These are phyloP conservation scores for Tricladium varicosporioides DNA, from an alignment of 2,329 filamentous ascomycete species.

Conservation along the genomic window DNA sequence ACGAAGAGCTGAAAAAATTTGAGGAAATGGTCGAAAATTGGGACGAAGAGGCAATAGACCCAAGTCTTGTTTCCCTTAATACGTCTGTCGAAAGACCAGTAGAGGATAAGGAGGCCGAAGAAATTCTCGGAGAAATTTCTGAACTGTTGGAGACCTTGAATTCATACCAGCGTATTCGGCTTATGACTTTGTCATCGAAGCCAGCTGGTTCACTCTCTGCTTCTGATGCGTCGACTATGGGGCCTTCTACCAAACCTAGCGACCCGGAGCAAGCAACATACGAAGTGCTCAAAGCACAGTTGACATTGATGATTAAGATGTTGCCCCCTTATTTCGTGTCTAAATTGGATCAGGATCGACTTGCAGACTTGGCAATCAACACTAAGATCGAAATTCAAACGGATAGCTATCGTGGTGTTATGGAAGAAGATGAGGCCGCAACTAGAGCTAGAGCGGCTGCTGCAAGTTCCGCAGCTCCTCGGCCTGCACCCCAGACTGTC, in stretches of 20 bases:
- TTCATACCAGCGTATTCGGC: slow-evolving; percentile 77
- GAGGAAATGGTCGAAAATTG: slow-evolving; percentile 56
- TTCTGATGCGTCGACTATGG: slow-evolving; percentile 50
- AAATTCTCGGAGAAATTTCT: slow-evolving; percentile 69
- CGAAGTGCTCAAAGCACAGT: slow-evolving; percentile 49
- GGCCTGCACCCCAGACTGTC: slow-evolving; percentile 18
- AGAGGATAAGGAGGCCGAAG: slow-evolving; percentile 62
- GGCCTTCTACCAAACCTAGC: slow-evolving; percentile 64
- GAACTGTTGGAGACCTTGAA: slow-evolving; percentile 74
- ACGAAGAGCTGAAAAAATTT: slow-evolving; percentile 38
- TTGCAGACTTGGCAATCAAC: slow-evolving; percentile 52
- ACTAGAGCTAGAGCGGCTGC: slow-evolving; percentile 26
- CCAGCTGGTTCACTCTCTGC: slow-evolving; percentile 64
- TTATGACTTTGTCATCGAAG: slow-evolving; percentile 64
- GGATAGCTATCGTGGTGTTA: slow-evolving; percentile 47
- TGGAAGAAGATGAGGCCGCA: slow-evolving; percentile 50
- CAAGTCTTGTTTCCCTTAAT: slow-evolving; percentile 41
- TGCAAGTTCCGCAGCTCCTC: slow-evolving; percentile 17
- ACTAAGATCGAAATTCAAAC: slow-evolving; percentile 48
- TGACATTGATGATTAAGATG: slow-evolving; percentile 49
- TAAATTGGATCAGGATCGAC: slow-evolving; percentile 53
- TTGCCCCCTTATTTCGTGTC: slow-evolving; percentile 56
- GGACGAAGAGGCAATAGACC: slow-evolving; percentile 58
- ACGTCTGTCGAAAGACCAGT: slow-evolving; percentile 48
- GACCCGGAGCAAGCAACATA: slow-evolving; percentile 52